Conservation (phyloP, 495 filamentous ascomycete genomes). For the Pyrenula massariospora region DNA sequence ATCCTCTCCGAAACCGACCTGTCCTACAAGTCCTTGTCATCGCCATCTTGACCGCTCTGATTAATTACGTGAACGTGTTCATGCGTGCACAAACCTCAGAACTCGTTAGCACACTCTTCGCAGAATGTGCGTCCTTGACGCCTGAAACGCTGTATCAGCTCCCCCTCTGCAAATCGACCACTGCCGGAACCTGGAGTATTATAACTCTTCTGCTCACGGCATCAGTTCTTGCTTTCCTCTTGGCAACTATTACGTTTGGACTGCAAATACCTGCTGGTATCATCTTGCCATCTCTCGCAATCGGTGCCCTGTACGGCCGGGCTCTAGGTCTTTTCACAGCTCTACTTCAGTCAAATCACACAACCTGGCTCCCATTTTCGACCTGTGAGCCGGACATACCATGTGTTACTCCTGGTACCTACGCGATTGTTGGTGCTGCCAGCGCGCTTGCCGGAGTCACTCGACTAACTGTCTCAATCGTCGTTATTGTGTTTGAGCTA, state of each 20-base stretch:
- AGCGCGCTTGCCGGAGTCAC: slow-evolving; percentile 97
- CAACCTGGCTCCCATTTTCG: slow-evolving; percentile 62
- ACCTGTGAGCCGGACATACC: slow-evolving; percentile 85
- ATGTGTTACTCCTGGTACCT: slow-evolving; percentile 93
- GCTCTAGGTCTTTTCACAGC: slow-evolving; percentile 82
- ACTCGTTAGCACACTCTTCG: slow-evolving; percentile 83
- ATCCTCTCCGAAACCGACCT: slow-evolving; percentile 48
- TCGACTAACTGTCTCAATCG: slow-evolving; percentile 93
- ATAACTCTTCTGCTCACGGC: slow-evolving; percentile 73
- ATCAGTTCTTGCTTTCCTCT: slow-evolving; percentile 68
- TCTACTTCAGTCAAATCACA: slow-evolving; percentile 73
- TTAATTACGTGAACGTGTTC: slow-evolving; percentile 92
- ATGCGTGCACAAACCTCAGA: slow-evolving; percentile 88
- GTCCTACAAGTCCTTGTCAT: slow-evolving; percentile 65
- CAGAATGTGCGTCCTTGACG: slow-evolving; percentile 66
- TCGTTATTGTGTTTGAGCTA: slow-evolving; percentile 97
- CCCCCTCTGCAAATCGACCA: slow-evolving; percentile 67
- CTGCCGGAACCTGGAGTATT: slow-evolving; percentile 55
- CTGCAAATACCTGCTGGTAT: slow-evolving; percentile 96
- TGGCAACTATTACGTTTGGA: slow-evolving; percentile 85
- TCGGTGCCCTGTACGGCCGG: slow-evolving; percentile 86
- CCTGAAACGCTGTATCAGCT: slow-evolving; percentile 62
- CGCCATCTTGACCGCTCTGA: slow-evolving; percentile 66
- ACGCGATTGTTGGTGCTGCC: slow-evolving; percentile 85
- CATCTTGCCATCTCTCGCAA: slow-evolving; percentile 93